Evolutionary conservation across 768 basidiomycete genomes (phyloP), one percentile per base, ranked within the genome.

Genomic region (Rhodotorula babjevae): DNA sequence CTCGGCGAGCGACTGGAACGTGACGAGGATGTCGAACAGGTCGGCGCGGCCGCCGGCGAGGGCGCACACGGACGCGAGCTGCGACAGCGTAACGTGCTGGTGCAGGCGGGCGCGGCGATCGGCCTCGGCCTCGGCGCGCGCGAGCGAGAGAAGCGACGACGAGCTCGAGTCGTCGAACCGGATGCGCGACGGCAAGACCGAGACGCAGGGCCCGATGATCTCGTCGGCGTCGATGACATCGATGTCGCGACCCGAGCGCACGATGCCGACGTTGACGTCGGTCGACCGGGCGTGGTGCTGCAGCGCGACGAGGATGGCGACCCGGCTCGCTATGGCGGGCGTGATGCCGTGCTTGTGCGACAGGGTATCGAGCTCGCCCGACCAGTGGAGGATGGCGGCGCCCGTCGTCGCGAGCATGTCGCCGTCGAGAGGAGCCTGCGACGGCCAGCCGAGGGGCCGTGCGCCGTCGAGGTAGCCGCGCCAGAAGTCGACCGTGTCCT

Each of bases 1-100:
- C 46, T 72, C 71, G n/a, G 74, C 74, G 40, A 72, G 61, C 9
- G 71, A 72, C 55, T 76, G 74, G 50, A 56, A 76, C 14, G 74
- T 76, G 65, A 76, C 71, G 65, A 76, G 74, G 40, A 69, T 72
- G 59, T 69, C 65, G 60, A 76, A 76, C 33, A 72, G 59, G 53
- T 61, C 65, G 46, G 61, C 25, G 10, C 74, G 74, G 23, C 63
- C 65, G 12, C 50, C 33, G 50, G 66, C 12, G 1, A 72, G 56
- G 40, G 10, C 25, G 33, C 71, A 72, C 21, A 63, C 23, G n/a
- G 52, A 47, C 7, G 65, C 57, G 62, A 76, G 71, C 12, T 67
- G 55, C 7, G 74, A 60, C 40, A 76, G 65, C 6, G 68, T 76
- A 50, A 76, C 65, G 44, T 65, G 65, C 59, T 76, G 74, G 68